These are phyloP conservation scores for Geotrichum klebahnii DNA, from an alignment of 1,139 yeast species.

Conservation along the genomic window DNA sequence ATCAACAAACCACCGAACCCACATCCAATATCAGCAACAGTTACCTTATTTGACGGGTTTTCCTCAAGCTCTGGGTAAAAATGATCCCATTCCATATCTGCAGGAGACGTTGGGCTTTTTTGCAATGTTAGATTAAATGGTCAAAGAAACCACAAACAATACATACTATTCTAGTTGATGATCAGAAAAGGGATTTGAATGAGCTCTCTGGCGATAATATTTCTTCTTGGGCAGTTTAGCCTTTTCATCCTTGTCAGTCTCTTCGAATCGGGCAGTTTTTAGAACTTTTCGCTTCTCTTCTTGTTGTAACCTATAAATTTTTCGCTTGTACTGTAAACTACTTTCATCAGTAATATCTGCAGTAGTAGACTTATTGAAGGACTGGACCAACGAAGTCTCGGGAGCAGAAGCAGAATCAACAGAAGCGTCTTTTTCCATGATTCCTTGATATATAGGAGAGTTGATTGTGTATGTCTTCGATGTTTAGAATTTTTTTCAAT, in stretches of 20 bases:
- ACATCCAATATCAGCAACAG: constrained; percentile 95
- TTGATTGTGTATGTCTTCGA: neutral
- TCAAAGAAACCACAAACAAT: neutral
- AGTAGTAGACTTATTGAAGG: neutral
- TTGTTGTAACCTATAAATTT: constrained; percentile 42
- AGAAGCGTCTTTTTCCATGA: neutral
- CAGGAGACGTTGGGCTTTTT: constrained; percentile 73
- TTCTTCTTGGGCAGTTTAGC: constrained; percentile 50
- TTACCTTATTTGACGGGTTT: constrained; percentile 51
- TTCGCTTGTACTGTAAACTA: constrained; percentile 32
- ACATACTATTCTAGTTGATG: constrained; percentile 72
- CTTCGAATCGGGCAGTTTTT: constrained; percentile 37
- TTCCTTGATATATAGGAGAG: neutral
- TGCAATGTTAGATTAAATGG: constrained; percentile 12
- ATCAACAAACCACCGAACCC: constrained; percentile 93
- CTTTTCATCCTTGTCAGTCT: constrained; percentile 26
- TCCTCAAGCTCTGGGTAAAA: constrained; percentile 54
- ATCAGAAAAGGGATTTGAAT: constrained; percentile 94
- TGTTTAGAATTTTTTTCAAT: constrained; percentile 1
- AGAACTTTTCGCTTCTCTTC: constrained; percentile 39
- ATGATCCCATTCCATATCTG: constrained; percentile 79
- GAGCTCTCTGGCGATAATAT: constrained; percentile 94
- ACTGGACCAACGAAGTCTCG: neutral
- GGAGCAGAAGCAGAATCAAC: neutral
- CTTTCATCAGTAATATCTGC: neutral